Base-by-base conservation (phyloP, 495 filamentous ascomycete species). In the Penicillium desertorum region DNA sequence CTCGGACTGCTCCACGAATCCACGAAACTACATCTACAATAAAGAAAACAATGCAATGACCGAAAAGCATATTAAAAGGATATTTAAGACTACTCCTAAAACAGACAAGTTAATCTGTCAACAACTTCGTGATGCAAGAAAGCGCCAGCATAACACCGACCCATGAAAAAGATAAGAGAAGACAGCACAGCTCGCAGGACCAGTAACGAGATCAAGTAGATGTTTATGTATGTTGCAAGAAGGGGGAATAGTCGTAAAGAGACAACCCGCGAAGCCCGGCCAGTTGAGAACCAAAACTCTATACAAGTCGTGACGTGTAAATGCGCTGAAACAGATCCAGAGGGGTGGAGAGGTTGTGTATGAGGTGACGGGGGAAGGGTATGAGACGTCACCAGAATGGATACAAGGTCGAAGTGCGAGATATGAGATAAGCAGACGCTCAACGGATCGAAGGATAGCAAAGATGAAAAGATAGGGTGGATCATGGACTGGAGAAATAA, bases 221-320 rank as follows among this genome's bases (percentile, higher is more conserved):
- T 66, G 50, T 62, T 64, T 54, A 63, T 68, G 58, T 68, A 63
- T 66, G 56, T 63, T 12, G 22, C n/a, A 53, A 47, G 56, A 45
- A 52, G 42, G 47, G 58, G 60, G 50, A 63, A 65, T 68, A 68
- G 48, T 53, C 56, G 39, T 19, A 50, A 62, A 55, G 53, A 57
- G 42, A 45, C 32, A 66, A 51, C 56, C 58, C 56, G 57, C 45
- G 53, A 45, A 59, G 56, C 54, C 42, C 41, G 54, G 46, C 51
- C 39, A 52, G 58, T 58, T 59, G 53, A 59, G 45, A 57, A 63
- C 56, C 60, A 41, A 23, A 67, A 63, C 60, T 70, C 67, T 68
- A 70, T 70, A 61, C 63, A 67, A 52, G 59, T 60, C 61, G 45
- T 62, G 58, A 61, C 54, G 51, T 66, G 55, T 66, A 60, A 64